Evolutionary conservation across 1,284 basidiomycete genomes (phyloP), one percentile per base, ranked within the genome.

Genomic region (Ustilago nuda): DNA sequence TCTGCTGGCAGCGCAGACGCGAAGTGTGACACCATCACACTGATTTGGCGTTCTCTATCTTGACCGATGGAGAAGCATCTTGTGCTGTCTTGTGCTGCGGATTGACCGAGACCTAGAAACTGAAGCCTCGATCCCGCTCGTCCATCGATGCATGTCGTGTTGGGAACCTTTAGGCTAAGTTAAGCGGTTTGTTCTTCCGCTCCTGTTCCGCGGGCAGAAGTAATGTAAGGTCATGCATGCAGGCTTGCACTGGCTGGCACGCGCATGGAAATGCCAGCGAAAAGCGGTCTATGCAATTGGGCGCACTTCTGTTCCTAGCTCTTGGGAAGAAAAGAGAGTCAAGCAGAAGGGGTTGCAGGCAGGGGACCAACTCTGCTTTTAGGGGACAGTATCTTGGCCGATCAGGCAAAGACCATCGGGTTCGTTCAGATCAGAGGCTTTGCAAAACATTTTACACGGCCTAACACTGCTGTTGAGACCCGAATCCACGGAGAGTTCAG

Each of bases 301-400:
- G 12, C 30, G 51, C 4, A 13, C 43, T 35, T 48, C 13, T 35
- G 43, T 35, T 48, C 52, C 52, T 51, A 61, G 60, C 52, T 55
- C 17, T 61, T 61, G 52, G 52, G 60, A 61, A 61, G 36, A 53
- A 13, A 11, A 7, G 9, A 32, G 17, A 17, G 7, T 35, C 17
- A 13, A 13, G 3, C 30, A 37, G 41, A 23, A 58, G 43, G 27
- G 33, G 30, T 50, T 6, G 48, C 48, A 50, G 30, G 30, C 30
- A 15, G 55, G 55, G 55, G 55, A 46, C 41, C 41, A 36, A 61
- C 60, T 12, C 27, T 32, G 23, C 48, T 50, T 50, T 50, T 27
- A 13, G 12, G 27, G 19, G 23, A 50, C 27, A 13, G 17, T 7
- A 2, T 11, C 12, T 13, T 30, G 6, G 1, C 48, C 30, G 43